Evolutionary conservation across 306 rosid species (phyloP).

Genomic region (Castanea mollissima): DNA sequence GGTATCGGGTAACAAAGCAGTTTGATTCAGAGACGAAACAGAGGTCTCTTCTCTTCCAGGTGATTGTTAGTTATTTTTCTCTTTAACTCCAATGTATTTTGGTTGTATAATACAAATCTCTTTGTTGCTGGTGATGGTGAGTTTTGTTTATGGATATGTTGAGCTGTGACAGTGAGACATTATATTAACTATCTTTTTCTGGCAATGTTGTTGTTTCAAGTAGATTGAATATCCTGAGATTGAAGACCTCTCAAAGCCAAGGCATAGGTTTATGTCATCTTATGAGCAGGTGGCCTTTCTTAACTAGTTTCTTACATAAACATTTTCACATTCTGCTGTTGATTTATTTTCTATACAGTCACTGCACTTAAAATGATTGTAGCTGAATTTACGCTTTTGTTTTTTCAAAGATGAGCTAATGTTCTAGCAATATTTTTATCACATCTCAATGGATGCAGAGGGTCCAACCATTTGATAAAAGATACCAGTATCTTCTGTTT

Average conservation of each 20-base stretch:
- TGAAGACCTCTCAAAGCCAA: conserved; percentile 85
- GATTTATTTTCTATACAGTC: conserved; percentile 13
- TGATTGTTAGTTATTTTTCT: conserved; percentile 6
- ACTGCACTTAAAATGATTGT: not conserved
- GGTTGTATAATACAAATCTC: not conserved
- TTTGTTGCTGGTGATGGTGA: not conserved
- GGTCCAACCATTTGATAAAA: conserved; percentile 48
- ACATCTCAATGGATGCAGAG: conserved; percentile 31
- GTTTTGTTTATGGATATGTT: not conserved
- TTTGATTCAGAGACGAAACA: conserved; percentile 89
- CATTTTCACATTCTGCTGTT: not conserved
- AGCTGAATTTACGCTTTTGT: not conserved
- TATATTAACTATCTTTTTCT: not conserved
- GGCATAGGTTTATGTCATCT: conserved; percentile 97
- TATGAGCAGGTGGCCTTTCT: conserved; percentile 71
- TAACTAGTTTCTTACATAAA: not conserved
- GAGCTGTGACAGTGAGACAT: not conserved
- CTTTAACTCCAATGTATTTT: not conserved
- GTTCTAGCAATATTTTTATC: conserved; percentile 8
- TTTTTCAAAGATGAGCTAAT: not conserved
- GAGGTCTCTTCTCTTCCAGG: conserved; percentile 95
- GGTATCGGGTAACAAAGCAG: conserved; percentile 90
- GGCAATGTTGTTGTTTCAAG: conserved; percentile 1
- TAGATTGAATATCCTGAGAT: conserved; percentile 98
- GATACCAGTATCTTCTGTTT: conserved; percentile 51